A percentile compares a stretch with the other conserved stretches of the same genome.
Evolutionary conservation across 306 rosid genomes (phyloP).

Genomic region (Quercus bicolor): DNA sequence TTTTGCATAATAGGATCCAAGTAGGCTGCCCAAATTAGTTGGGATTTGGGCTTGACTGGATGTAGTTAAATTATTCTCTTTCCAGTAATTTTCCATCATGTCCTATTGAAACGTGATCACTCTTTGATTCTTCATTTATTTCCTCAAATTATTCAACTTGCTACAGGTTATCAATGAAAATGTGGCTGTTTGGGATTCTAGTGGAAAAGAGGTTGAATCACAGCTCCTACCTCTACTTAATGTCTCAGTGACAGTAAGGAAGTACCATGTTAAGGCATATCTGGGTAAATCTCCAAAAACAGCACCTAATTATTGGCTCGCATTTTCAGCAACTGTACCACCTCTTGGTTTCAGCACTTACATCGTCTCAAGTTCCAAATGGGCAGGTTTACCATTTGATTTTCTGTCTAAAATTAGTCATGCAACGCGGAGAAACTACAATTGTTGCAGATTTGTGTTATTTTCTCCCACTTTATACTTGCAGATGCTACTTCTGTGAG

Average conservation of each 20-base stretch:
- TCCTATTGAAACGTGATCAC: background rate
- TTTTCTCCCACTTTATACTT: constrained; percentile 21
- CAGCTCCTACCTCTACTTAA: constrained; percentile 50
- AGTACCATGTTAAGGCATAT: constrained; percentile 46
- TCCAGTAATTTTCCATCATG: background rate
- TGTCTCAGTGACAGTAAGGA: constrained; percentile 30
- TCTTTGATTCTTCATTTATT: background rate
- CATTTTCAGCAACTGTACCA: constrained; percentile 44
- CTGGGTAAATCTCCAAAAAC: constrained; percentile 30
- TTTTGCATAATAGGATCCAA: background rate
- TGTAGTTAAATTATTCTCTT: background rate
- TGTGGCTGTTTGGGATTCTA: constrained; percentile 41
- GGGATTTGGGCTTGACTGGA: background rate
- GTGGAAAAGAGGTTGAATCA: constrained; percentile 46
- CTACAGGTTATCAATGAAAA: constrained; percentile 41
- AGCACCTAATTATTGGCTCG: constrained; percentile 50
- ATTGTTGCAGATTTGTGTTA: constrained; percentile 7
- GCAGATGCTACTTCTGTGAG: constrained; percentile 50
- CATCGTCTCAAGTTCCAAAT: constrained; percentile 33
- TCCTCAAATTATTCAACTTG: background rate
- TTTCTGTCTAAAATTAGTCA: background rate
- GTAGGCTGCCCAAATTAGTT: background rate
- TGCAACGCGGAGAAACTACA: background rate
- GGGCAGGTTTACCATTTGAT: constrained; percentile 27
- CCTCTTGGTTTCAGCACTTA: constrained; percentile 58